Percentiles rank a stretch among this genome's conserved stretches.
Conservation (phyloP, 2,329 filamentous ascomycete genomes). For the Exophiala aquamarina region DNA sequence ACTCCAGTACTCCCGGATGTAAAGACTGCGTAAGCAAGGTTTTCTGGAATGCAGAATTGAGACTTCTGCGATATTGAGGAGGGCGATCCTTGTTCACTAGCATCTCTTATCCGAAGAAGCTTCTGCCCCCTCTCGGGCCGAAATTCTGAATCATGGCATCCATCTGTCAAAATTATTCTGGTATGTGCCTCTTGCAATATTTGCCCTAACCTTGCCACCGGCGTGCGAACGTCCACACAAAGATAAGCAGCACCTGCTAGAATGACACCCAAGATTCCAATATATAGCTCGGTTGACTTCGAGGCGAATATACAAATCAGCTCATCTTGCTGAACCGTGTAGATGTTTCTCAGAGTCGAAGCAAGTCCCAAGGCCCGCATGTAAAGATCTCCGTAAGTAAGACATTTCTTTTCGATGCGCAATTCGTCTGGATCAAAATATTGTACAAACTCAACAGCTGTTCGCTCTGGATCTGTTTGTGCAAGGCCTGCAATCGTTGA, state of each 20-base stretch:
- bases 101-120: constrained; percentile 1
- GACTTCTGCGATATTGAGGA: not conserved
- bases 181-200: constrained; percentile 63
- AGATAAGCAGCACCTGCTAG: constrained; percentile 78
- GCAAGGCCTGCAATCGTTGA: constrained; percentile 57
- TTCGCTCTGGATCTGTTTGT: constrained; percentile 47
- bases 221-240: constrained; percentile 74
- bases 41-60: constrained; percentile 34
- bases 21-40: constrained; percentile 75
- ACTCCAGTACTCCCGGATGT: constrained; percentile 80
- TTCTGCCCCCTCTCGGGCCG: not conserved
- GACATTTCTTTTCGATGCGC: constrained; percentile 35
- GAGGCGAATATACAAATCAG: constrained; percentile 75
- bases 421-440: constrained; percentile 41
- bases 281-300: constrained; percentile 72
- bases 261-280: constrained; percentile 69
- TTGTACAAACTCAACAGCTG: constrained; percentile 65
- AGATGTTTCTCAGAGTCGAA: constrained; percentile 50
- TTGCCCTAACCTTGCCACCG: constrained; percentile 57
- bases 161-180: constrained; percentile 10
- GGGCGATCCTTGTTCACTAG: not conserved
- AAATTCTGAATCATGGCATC: not conserved
- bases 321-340: constrained; percentile 49
- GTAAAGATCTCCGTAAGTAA: constrained; percentile 69
- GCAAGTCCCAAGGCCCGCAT: constrained; percentile 64